Conservation (phyloP, 305 asterid genomes). For the Plantago lanceolata region DNA sequence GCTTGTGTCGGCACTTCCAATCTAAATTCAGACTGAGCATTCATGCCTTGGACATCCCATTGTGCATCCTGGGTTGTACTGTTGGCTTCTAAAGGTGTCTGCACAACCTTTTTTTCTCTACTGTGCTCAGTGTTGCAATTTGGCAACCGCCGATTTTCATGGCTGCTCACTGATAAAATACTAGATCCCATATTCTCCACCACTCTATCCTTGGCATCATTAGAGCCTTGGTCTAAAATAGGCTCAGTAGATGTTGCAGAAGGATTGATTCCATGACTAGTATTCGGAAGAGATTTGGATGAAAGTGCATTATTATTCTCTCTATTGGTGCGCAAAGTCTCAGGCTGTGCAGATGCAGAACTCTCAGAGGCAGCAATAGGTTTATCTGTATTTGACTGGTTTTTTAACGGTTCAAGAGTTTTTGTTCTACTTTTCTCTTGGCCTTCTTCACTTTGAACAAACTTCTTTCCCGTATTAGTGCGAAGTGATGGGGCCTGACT, state of each 20-base stretch:
- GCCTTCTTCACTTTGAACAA: constrained; percentile 36
- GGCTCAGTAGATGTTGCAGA: constrained; percentile 33
- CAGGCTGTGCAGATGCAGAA: constrained; percentile 28
- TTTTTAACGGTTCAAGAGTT: constrained; percentile 28
- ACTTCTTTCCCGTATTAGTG: constrained; percentile 36
- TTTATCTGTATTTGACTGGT: constrained; percentile 31
- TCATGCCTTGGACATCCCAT: not conserved
- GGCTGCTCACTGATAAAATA: constrained; percentile 41
- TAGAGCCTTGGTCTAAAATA: constrained; percentile 30
- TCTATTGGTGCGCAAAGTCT: constrained; percentile 28
- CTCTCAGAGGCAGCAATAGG: constrained; percentile 28
- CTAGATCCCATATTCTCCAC: constrained; percentile 39
- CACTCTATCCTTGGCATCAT: constrained; percentile 30
- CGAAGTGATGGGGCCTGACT: constrained; percentile 38
- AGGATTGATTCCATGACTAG: constrained; percentile 28
- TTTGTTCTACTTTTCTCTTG: constrained; percentile 38
- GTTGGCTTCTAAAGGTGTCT: constrained; percentile 30
- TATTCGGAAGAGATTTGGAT: constrained; percentile 33
- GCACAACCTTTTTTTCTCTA: constrained; percentile 35
- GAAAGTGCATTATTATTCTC: constrained; percentile 28
- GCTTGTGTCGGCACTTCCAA: constrained; percentile 29
- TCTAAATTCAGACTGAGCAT: constrained; percentile 32
- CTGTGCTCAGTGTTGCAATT: constrained; percentile 32
- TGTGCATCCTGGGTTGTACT: constrained; percentile 28
- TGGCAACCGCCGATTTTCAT: constrained; percentile 33